These are phyloP conservation scores for Xylaria sp. DNA, from an alignment of 2,329 filamentous ascomycete genomes.

Conservation along the genomic window DNA sequence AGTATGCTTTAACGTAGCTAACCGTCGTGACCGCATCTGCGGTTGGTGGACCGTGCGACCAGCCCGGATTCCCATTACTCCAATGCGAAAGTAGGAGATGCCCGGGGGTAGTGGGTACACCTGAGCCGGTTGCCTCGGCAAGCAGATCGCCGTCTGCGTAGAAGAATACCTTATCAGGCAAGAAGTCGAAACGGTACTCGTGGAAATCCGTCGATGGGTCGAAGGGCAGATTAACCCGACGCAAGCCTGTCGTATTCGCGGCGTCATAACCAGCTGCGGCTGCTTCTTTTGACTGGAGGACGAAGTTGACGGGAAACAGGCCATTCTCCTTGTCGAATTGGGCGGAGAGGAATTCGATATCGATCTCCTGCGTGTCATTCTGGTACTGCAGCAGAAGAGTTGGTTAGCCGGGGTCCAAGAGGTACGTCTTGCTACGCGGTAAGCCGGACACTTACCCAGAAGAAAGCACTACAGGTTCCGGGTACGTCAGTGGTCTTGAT, in stretches of 20 bases:
- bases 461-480: conserved; percentile 82
- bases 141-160: conserved; percentile 73
- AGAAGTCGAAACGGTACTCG: conserved; percentile 84
- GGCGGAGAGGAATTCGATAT: conserved; percentile 80
- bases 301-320: conserved; percentile 74
- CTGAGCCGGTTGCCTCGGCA: conserved; percentile 65
- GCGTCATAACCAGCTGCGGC: conserved; percentile 71
- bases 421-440: neutral
- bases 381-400: conserved; percentile 66
- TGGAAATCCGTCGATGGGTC: conserved; percentile 74
- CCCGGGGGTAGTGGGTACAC: conserved; percentile 70
- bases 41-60: conserved; percentile 77
- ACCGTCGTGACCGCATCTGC: conserved; percentile 72
- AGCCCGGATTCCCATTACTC: conserved; percentile 78
- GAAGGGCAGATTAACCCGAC: conserved; percentile 70
- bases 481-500: conserved; percentile 70
- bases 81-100: conserved; percentile 79
- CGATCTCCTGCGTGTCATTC: conserved; percentile 83
- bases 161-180: conserved; percentile 71
- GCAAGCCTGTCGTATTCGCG: conserved; percentile 67
- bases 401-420: conserved; percentile 13
- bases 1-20: conserved; percentile 80
- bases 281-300: conserved; percentile 75
- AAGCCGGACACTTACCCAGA: conserved; percentile 69
- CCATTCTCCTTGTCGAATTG: conserved; percentile 66